Percentiles rank a stretch among this genome's conserved stretches.
These are phyloP conservation scores for Myrica gale DNA, from an alignment of 306 rosid species.

Conservation along the genomic window DNA sequence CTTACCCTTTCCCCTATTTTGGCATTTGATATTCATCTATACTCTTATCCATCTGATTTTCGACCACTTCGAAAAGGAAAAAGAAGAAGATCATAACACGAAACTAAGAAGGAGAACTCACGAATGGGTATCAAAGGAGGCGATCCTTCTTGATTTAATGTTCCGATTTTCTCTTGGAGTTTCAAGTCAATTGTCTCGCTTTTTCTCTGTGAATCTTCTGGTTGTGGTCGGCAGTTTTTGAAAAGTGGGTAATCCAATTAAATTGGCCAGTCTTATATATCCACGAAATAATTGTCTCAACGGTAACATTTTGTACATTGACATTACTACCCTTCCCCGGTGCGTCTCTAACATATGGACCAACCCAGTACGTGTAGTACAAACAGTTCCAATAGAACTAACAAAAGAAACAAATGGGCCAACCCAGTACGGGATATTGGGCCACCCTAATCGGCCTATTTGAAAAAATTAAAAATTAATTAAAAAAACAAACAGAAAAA, in stretches of 20 bases:
- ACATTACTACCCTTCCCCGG: slow-evolving; percentile 32
- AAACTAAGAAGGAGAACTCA: slow-evolving; percentile 29
- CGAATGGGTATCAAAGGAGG: background rate
- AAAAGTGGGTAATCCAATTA: background rate
- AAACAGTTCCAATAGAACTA: no score
- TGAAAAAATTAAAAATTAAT: no score
- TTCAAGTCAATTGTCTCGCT: background rate
- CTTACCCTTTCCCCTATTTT: no score
- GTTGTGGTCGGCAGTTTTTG: background rate
- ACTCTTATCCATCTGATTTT: background rate
- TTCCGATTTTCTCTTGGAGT: background rate
- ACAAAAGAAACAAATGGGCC: no score
- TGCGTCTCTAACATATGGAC: no score
- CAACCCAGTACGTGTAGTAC: no score
- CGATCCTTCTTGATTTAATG: background rate
- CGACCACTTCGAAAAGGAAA: background rate
- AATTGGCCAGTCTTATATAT: no score
- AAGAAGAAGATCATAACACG: background rate
- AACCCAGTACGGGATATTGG: no score
- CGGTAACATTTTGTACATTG: slow-evolving; percentile 41
- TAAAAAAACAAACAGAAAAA: no score
- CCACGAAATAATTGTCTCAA: slow-evolving; percentile 17
- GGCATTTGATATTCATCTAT: no score
- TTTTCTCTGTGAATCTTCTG: background rate
- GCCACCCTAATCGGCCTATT: no score